Evolutionary conservation across 805 yeast genomes (phyloP).

Genomic region (Cyberlindnera americana): DNA sequence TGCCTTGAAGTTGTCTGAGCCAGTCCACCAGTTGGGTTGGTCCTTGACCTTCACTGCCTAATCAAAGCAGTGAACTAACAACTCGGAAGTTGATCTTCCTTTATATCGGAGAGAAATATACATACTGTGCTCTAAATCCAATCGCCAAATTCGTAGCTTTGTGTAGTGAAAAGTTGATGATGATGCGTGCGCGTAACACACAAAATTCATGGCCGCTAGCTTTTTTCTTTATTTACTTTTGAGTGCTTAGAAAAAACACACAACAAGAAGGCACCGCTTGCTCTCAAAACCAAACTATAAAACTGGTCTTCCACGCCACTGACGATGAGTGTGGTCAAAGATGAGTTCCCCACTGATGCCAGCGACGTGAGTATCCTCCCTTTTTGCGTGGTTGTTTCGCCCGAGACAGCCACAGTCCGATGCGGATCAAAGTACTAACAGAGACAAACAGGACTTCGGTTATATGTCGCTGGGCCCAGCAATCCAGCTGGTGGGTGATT

Average conservation of each 20-base stretch:
- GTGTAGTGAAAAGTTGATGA: not conserved
- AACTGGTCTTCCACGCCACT: not conserved
- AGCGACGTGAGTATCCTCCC: conserved; percentile 25
- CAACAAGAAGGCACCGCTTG: no score
- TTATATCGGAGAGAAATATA: not conserved
- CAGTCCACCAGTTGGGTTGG: conserved; percentile 97
- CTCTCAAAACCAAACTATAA: no score
- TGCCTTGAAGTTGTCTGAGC: conserved; percentile 91
- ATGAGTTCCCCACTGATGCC: conserved; percentile 18
- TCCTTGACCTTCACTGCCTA: conserved; percentile 91
- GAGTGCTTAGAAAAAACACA: not conserved
- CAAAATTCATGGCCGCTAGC: no score
- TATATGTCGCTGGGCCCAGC: conserved; percentile 36
- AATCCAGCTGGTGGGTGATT: conserved; percentile 32
- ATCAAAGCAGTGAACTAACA: conserved; percentile 10
- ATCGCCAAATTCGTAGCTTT: not conserved
- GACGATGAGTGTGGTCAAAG: conserved; percentile 18
- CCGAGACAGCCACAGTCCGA: no score
- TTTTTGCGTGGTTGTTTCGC: no score
- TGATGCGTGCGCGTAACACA: not conserved
- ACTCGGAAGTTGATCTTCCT: conserved; percentile 7
- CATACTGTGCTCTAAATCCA: conserved; percentile 1
- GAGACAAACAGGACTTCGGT: conserved; percentile 36
- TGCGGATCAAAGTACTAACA: conserved; percentile 17
- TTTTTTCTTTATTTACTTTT: conserved; percentile 1